Base-by-base conservation (phyloP, 179 eudicot genomes). In the Spinacia oleracea region DNA sequence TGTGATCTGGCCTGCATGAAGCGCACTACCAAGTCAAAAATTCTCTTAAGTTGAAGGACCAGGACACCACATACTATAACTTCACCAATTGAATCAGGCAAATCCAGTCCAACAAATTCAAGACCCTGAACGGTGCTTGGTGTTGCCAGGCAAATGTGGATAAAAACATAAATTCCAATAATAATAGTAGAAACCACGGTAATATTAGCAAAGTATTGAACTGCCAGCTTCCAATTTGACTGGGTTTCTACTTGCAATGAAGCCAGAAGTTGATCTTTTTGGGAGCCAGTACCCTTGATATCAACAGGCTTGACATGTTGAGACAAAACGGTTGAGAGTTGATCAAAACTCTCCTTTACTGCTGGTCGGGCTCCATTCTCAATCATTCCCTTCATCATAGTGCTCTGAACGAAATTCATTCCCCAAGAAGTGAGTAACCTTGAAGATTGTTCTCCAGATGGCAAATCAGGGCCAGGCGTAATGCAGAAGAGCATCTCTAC, bases 51-150 rank as follows among this genome's bases (percentile, higher is more conserved):
- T 85, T 88, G 97, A 77, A 96, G 91, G 85, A 90, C 94, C 82
- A 96, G 79, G 68, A 96, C 87, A 78, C 93, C 93, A 68, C 93
- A 85, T 15, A 89, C 92, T 67, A 95, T 83, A 58, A 95, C 81
- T 85, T 95, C 98, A 46, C 98, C 98, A 72, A 95, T 87, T 60
- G 97, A 93, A 85, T 95, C 98, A 27, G 98, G 98, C 86, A 95
- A 83, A 84, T 95, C 98, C 43, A 95, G 86, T 48, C 98, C 98
- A 74, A 85, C 93, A 89, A 95, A 93, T 86, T 95, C 98, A 48
- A 95, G 97, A 69, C 98, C 98, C 83, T 94, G 97, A 79, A 90
- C 78, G 53, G 86, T 70, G 55, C 91, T 84, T 71, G 97, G 93
- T 77, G 85, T 74, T 77, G 92, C 81, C 68, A 89, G 81, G 86